Conservation (phyloP, 2,329 filamentous ascomycete species). For the Alternaria consortialis region DNA sequence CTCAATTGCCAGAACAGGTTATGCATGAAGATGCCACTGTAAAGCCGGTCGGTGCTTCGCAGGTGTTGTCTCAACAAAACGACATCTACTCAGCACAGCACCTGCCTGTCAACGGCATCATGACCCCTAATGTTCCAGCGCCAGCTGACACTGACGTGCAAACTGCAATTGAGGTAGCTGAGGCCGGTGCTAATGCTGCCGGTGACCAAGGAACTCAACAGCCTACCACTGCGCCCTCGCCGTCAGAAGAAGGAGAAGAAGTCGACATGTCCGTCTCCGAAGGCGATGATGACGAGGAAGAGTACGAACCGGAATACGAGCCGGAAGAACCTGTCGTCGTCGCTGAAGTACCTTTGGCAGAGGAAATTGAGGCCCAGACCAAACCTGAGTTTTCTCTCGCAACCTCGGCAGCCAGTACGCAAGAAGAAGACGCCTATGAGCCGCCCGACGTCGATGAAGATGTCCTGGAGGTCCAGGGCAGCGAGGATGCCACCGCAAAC, state of each 20-base stretch:
- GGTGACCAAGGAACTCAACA: constrained; percentile 1
- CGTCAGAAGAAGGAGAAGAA: constrained; percentile 47
- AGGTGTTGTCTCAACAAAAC: background rate
- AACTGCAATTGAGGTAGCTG: background rate
- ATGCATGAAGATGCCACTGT: background rate
- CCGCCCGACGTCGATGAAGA: constrained; percentile 42
- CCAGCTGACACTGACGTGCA: constrained; percentile 6
- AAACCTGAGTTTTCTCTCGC: constrained; percentile 14
- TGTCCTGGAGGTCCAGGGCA: constrained; percentile 17
- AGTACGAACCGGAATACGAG: constrained; percentile 37
- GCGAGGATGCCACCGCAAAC: background rate
- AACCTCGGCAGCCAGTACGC: constrained; percentile 28
- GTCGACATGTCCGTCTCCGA: constrained; percentile 47
- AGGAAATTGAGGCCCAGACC: constrained; percentile 11
- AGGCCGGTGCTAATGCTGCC: constrained; percentile 8
- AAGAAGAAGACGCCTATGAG: constrained; percentile 45
- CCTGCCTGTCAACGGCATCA: background rate
- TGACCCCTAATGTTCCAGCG: constrained; percentile 9
- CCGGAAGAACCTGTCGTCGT: constrained; percentile 34
- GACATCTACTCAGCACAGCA: background rate
- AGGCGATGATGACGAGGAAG: constrained; percentile 35
- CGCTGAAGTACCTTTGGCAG: constrained; percentile 8
- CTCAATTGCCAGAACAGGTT: background rate
- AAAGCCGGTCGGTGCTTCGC: background rate
- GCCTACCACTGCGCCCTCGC: constrained; percentile 19